Base-by-base conservation (phyloP, 202 grass and related monocot species). In the Setaria italica region DNA sequence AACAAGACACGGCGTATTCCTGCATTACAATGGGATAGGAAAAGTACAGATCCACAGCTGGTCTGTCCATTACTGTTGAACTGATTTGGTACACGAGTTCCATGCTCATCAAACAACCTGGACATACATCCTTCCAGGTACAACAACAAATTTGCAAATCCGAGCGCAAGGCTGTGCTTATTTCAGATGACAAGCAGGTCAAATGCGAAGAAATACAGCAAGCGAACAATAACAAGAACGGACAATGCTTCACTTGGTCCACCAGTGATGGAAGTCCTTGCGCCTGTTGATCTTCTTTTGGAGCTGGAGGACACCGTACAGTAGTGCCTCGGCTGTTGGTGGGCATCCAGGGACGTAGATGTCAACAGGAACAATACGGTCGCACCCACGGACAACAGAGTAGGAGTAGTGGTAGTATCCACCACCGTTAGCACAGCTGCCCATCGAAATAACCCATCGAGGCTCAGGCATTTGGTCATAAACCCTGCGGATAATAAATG, bases 381-480 rank as follows among this genome's bases (percentile, higher is more conserved):
- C 96, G 9, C 96, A 99, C 39, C 96, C 96, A 16, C 96, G 91
- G 14, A 99, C 96, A 77, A 99, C 96, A 45, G 96, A 95, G 84
- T 99, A 95, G 2, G 96, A 95, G 69, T 99, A 95, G 77, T 99
- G 96, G 80, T 99, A 99, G 84, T 99, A 99, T 19, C 96, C 96
- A 63, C 96, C 96, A 16, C 96, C 96, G 49, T 95, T 99, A 34
- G 96, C 96, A 21, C 96, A 99, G 82, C 96, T 99, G 19, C 96
- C 96, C 96, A 99, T 99, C 0, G 96, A 99, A 45, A 99, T 99
- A 33, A 99, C 96, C 96, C 96, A 99, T 49, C 96, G 80, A 21
- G 96, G 96, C 72, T 99, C 96, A 14, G 96, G 96, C 96, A 99
- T 99, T 87, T 99, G 96, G 70, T 99, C 96, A 80, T 99, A 98